phyloP scores from a whole-genome alignment of 129 eudicot genomes.

The Pulicaria dysenterica region DNA sequence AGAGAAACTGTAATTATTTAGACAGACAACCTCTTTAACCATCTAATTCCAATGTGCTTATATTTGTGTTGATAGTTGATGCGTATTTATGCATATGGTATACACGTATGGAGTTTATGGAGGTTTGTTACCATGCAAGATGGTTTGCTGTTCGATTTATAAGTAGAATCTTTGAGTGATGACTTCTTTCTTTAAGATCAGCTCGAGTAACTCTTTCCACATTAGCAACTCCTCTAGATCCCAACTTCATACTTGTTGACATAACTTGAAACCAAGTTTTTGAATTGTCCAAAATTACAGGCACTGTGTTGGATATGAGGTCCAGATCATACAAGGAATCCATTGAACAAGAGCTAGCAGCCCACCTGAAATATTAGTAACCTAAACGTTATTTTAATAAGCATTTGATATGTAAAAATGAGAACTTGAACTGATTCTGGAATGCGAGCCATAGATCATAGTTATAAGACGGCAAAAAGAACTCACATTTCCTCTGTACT shows the following conservation, averaged over 20 bases:
- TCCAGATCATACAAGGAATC: constrained; percentile 86
- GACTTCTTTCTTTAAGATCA: constrained; percentile 54
- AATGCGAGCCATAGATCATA: neutral
- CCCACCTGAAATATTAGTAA: constrained; percentile 60
- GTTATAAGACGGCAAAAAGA: constrained; percentile 2
- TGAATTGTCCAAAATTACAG: constrained; percentile 86
- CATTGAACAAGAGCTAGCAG: constrained; percentile 81
- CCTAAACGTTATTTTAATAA: neutral
- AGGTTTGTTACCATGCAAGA: constrained; percentile 68
- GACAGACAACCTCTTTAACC: neutral
- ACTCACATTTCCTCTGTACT: constrained; percentile 68
- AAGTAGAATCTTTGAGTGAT: constrained; percentile 67
- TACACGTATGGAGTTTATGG: constrained; percentile 12
- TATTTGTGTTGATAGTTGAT: neutral
- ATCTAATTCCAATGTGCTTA: constrained; percentile 7
- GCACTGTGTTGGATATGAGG: constrained; percentile 71
- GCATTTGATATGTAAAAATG: neutral
- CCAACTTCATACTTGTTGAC: constrained; percentile 88
- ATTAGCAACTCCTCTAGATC: constrained; percentile 81
- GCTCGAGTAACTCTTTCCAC: constrained; percentile 68
- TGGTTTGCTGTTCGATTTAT: constrained; percentile 95
- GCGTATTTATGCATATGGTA: neutral
- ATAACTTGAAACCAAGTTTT: constrained; percentile 67
- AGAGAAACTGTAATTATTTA: neutral
- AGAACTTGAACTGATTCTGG: neutral